Percentiles rank a stretch among this genome's conserved stretches.
Conservation (phyloP, 2,329 filamentous ascomycete species). For the Botrytis paeoniae region DNA sequence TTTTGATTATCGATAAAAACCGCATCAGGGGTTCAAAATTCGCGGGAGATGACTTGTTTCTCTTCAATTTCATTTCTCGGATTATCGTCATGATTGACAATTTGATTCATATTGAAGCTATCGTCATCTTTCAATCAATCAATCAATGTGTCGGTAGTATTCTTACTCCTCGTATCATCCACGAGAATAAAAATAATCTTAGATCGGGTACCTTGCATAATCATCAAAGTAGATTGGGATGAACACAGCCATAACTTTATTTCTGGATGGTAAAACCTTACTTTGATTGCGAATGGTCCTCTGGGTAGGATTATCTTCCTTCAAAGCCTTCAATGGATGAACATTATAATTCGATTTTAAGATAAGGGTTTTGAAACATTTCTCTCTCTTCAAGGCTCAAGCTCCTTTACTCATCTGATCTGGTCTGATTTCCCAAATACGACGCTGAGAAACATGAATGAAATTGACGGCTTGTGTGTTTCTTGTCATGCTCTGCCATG, state of each 20-base stretch:
- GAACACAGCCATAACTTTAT: not conserved
- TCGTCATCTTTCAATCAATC: not conserved
- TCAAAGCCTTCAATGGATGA: not conserved
- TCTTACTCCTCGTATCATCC: not conserved
- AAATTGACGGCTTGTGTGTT: not conserved
- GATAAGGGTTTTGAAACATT: not conserved
- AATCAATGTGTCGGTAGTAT: not conserved
- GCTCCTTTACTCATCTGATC: not conserved
- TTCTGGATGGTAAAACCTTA: not conserved
- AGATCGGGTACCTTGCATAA: not conserved
- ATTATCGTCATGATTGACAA: not conserved
- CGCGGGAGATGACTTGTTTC: not conserved
- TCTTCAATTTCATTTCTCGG: not conserved
- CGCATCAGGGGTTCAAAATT: not conserved
- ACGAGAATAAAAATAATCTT: not conserved
- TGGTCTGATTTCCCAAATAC: not conserved
- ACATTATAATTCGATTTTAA: not conserved
- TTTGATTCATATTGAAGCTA: not conserved
- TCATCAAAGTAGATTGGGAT: not conserved
- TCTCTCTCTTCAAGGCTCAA: not conserved
- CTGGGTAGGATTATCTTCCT: not conserved
- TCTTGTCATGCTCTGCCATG: not conserved
- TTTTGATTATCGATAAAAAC: conserved; percentile 8
- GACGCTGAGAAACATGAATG: not conserved
- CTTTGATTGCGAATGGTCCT: not conserved